Conservation (phyloP, 2,329 filamentous ascomycete species). For the Trichoderma sp. region DNA sequence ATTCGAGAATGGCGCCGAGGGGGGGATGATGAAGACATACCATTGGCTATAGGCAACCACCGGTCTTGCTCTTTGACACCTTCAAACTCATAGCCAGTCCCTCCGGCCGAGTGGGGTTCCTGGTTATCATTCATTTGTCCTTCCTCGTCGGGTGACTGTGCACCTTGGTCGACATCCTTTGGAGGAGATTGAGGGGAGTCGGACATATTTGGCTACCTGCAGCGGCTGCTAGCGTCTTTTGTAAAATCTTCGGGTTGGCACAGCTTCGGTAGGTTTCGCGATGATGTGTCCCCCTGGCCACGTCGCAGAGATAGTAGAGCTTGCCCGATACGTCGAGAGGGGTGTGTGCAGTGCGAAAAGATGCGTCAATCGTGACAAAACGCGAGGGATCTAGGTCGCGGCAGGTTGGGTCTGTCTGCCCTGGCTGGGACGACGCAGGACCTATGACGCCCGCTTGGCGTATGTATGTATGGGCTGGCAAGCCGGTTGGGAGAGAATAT, state of each 20-base stretch:
- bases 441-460: slow-evolving; percentile 23
- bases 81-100: slow-evolving; percentile 83
- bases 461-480: slow-evolving; percentile 19
- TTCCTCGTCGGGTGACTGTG: slow-evolving; percentile 91
- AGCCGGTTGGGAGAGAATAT: slow-evolving; percentile 22
- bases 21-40: slow-evolving; percentile 60
- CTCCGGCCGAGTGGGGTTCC: slow-evolving; percentile 72
- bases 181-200: slow-evolving; percentile 80
- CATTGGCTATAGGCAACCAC: slow-evolving; percentile 99
- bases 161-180: slow-evolving; percentile 91
- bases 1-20: neutral
- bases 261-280: slow-evolving; percentile 47
- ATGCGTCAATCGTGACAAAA: slow-evolving; percentile 51
- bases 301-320: slow-evolving; percentile 58
- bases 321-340: slow-evolving; percentile 37
- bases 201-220: slow-evolving; percentile 86
- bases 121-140: slow-evolving; percentile 87
- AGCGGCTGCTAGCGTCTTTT: slow-evolving; percentile 61
- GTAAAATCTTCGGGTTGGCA: slow-evolving; percentile 57
- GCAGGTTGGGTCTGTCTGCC: slow-evolving; percentile 18
- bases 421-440: slow-evolving; percentile 17
- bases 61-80: slow-evolving; percentile 96
- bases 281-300: slow-evolving; percentile 61
- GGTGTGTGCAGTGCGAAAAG: slow-evolving; percentile 48
- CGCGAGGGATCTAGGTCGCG: slow-evolving; percentile 26